phyloP scores from a whole-genome alignment of 140 eudicot species.

The Stevia rebaudiana region DNA sequence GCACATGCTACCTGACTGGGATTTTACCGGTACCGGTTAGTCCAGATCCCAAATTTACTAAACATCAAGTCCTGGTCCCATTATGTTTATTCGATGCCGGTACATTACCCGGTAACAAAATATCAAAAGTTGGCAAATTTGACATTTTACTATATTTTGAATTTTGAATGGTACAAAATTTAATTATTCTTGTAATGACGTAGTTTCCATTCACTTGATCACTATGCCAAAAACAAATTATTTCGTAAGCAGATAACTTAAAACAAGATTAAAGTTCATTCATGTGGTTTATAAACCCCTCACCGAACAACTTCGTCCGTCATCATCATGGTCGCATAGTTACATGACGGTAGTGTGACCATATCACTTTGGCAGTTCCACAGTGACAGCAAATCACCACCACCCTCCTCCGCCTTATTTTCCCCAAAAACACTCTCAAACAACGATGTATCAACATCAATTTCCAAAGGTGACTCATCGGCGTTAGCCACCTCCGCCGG shows the following conservation, averaged over 20 bases:
- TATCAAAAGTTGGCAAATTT: too few species aligned
- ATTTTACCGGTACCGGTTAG: too few species aligned
- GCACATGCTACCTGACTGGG: too few species aligned
- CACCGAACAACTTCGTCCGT: slow-evolving; percentile 29
- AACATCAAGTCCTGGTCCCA: too few species aligned
- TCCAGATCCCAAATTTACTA: too few species aligned
- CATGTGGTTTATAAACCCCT: background rate
- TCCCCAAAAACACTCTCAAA: slow-evolving; percentile 22
- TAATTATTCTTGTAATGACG: too few species aligned
- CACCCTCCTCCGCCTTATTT: slow-evolving; percentile 9
- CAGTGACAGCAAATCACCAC: slow-evolving; percentile 5
- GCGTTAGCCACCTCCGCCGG: background rate
- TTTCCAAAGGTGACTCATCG: slow-evolving; percentile 18
- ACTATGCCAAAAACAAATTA: too few species aligned
- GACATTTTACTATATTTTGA: too few species aligned
- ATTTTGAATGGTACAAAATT: too few species aligned
- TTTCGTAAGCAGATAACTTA: background rate
- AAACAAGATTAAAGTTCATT: background rate
- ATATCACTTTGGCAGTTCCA: slow-evolving; percentile 24
- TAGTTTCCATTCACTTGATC: too few species aligned
- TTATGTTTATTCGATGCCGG: too few species aligned
- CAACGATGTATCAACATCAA: slow-evolving; percentile 10
- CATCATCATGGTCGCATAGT: slow-evolving; percentile 18
- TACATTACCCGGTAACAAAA: too few species aligned
- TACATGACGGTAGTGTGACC: slow-evolving; percentile 10